A percentile compares a stretch with the other conserved stretches of the same genome.
Conservation (phyloP, 129 eudicot genomes). For the Tagetes patula region DNA sequence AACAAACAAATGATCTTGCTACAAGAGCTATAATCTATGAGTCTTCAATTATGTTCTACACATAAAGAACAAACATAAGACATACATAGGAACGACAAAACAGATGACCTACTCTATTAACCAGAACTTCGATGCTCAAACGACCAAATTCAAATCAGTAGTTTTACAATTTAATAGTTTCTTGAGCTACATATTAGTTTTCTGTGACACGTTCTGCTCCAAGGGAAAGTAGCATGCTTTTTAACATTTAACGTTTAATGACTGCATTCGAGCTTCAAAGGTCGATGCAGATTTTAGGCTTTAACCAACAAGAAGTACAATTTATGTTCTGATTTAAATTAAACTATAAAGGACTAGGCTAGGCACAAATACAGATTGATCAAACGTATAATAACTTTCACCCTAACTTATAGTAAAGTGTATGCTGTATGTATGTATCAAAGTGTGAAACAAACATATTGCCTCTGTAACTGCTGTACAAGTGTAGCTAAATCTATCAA, state of each 20-base stretch:
- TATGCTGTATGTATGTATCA: too few species aligned
- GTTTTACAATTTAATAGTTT: neutral
- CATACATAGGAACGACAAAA: neutral
- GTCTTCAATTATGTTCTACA: neutral
- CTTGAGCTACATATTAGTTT: slow-evolving; percentile 10
- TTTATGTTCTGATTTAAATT: neutral
- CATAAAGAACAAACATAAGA: neutral
- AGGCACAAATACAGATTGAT: neutral
- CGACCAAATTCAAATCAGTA: slow-evolving; percentile 4
- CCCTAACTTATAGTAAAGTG: neutral
- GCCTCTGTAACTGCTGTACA: too few species aligned
- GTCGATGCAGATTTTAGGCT: neutral
- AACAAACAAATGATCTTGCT: neutral
- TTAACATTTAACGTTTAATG: neutral
- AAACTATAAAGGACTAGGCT: neutral
- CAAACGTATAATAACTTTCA: neutral
- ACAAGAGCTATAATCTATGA: slow-evolving; percentile 5
- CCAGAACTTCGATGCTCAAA: neutral
- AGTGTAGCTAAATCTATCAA: too few species aligned
- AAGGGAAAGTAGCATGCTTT: neutral
- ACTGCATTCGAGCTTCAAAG: neutral
- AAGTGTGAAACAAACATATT: too few species aligned
- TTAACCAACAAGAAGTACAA: slow-evolving; percentile 5
- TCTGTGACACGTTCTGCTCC: neutral
- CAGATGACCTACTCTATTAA: neutral